Evolutionary conservation across 2,329 filamentous ascomycete genomes (phyloP), one percentile per base, ranked within the genome.

Genomic region (Verticillium nubilum): DNA sequence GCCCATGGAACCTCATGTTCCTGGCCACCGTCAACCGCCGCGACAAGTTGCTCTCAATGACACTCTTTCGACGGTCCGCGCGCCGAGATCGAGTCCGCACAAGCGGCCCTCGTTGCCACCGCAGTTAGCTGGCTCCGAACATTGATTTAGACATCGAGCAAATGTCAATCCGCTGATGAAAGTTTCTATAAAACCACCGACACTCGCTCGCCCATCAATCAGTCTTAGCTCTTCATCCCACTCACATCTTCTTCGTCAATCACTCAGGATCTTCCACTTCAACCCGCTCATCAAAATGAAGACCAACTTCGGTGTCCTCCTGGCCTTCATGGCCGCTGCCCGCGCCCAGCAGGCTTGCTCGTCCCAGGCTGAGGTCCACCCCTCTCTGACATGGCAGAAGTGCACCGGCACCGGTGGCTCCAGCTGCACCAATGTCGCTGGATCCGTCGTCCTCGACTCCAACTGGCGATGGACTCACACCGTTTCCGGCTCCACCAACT

Each of bases 391-490:
- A 60, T 85, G 81, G 79, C 74, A 79, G 61, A 76, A 77, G 65
- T 87, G 84, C 72, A 78, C 80, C 35, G 42, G 42, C 19, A 67
- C 72, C 25, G 74, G 72, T 59, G 80, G 82, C 60, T 73, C 70
- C 58, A 50, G 42, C 42, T 87, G 84, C 74, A 78, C 73, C 27
- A 74, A 70, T 58, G 76, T 82, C 64, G 65, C 68, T 47, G 82
- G 79, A 50, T 79, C 77, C 35, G 75, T 87, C 52, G 81, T 81
- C 58, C 72, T 87, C 65, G 84, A 87, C 63, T 70, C 83, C 66
- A 86, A 86, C 74, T 86, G 83, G 83, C 80, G 84, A 61, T 86
- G 84, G 84, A 74, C 83, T 60, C 83, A 86, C 71, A 69, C 69
- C 19, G 69, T 73, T 57, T 64, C 68, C 5, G 74, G 76, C 57